These are phyloP conservation scores for Serpula lacrymans DNA, from an alignment of 768 basidiomycete genomes.

Conservation along the genomic window DNA sequence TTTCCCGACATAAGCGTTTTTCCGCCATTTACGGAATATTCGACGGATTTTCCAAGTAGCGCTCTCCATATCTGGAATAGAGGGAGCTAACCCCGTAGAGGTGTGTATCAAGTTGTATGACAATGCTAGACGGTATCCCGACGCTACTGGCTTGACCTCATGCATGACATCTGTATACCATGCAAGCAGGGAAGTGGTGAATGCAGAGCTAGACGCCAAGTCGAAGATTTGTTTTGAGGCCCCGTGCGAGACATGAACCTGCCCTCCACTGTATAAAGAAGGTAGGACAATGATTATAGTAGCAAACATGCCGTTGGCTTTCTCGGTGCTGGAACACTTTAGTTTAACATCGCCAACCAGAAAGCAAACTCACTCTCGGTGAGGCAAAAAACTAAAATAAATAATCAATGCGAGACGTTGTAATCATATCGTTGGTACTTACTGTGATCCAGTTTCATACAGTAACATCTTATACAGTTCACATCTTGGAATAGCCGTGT, in stretches of 20 bases:
- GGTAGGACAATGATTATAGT: constrained; percentile 47
- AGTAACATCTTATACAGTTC: constrained; percentile 47
- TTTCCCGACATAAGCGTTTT: constrained; percentile 12
- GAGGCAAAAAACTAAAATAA: constrained; percentile 36
- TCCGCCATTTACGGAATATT: constrained; percentile 37
- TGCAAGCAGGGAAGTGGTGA: constrained; percentile 36
- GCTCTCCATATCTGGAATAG: constrained; percentile 21
- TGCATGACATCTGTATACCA: constrained; percentile 55
- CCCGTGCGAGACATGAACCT: constrained; percentile 41
- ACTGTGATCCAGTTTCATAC: constrained; percentile 50
- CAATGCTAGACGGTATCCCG: constrained; percentile 48
- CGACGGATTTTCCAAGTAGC: constrained; percentile 21
- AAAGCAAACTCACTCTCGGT: constrained; percentile 39
- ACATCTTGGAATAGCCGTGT: constrained; percentile 27
- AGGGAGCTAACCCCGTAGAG: constrained; percentile 22
- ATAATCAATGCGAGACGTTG: constrained; percentile 2
- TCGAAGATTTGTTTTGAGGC: constrained; percentile 33
- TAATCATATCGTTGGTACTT: constrained; percentile 14
- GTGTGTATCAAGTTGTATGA: constrained; percentile 50
- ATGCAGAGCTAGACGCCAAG: constrained; percentile 25
- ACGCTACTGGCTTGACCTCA: constrained; percentile 46
- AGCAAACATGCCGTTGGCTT: constrained; percentile 48
- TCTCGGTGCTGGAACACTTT: constrained; percentile 36
- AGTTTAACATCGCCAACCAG: background rate
- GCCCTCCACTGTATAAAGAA: constrained; percentile 43